phyloP scores from a whole-genome alignment of 345 rosid genomes.

The Eucalyptus regnans region DNA sequence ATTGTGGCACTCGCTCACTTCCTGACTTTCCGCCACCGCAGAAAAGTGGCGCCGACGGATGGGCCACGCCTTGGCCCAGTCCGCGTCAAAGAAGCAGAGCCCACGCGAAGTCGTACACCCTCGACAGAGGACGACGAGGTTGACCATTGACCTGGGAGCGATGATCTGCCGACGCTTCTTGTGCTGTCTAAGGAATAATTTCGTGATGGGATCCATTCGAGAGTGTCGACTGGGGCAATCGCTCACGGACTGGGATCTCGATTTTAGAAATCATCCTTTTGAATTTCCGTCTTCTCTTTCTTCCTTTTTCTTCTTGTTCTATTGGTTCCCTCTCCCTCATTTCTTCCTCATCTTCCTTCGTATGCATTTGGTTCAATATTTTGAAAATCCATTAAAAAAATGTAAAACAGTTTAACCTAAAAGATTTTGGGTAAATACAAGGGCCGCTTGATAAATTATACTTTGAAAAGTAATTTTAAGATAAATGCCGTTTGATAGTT shows the following conservation, averaged over 20 bases:
- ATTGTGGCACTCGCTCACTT: not conserved
- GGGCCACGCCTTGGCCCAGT: not conserved
- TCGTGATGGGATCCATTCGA: not conserved
- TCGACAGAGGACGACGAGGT: not conserved
- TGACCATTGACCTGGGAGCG: not conserved
- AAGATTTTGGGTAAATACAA: too few species aligned
- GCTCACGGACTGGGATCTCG: not conserved
- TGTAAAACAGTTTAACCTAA: too few species aligned
- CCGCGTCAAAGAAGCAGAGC: not conserved
- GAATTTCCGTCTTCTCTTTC: not conserved
- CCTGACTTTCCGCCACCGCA: not conserved
- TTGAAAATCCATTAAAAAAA: too few species aligned
- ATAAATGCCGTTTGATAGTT: too few species aligned
- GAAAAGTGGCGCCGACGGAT: not conserved
- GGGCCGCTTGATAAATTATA: too few species aligned
- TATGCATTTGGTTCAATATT: too few species aligned
- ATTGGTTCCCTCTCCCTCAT: not conserved
- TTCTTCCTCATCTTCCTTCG: not conserved
- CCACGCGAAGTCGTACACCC: not conserved
- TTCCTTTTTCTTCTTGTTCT: not conserved
- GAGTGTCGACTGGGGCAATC: not conserved
- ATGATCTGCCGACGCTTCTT: not conserved
- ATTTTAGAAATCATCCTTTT: not conserved
- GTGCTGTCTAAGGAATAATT: not conserved
- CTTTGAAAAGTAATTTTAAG: too few species aligned